phyloP scores from a whole-genome alignment of 1,284 basidiomycete species.

The Fomitopsis palustris region DNA sequence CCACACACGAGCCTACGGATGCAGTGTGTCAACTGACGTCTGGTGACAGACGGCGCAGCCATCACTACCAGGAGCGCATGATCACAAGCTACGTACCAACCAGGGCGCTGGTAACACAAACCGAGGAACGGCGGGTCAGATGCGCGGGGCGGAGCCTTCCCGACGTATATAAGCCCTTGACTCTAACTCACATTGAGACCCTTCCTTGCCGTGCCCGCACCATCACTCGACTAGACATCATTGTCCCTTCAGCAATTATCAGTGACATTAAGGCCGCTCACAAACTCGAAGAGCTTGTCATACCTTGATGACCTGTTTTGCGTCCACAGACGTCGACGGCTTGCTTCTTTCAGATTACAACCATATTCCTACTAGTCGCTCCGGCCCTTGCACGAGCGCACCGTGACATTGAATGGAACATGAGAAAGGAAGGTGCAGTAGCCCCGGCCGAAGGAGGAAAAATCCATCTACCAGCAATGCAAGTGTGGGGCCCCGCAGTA shows the following conservation, averaged over 20 bases:
- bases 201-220: neutral
- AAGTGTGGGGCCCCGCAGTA: slow-evolving; percentile 1
- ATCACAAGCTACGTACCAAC: neutral
- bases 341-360: too few species aligned
- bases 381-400: neutral
- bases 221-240: too few species aligned
- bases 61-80: neutral
- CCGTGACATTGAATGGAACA: neutral
- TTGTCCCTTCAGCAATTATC: too few species aligned
- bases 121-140: neutral
- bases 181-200: neutral
- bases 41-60: too few species aligned
- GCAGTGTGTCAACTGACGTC: too few species aligned
- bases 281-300: too few species aligned
- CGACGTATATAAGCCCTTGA: neutral
- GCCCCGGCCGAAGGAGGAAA: neutral
- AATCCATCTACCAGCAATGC: neutral
- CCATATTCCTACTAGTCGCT: too few species aligned
- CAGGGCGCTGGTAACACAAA: neutral
- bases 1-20: too few species aligned
- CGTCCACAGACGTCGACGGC: too few species aligned
- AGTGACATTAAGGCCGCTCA: too few species aligned
- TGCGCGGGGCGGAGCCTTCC: neutral
- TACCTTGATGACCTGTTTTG: too few species aligned
- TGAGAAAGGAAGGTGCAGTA: neutral